Evolutionary conservation across 1,284 basidiomycete genomes (phyloP), one percentile per base, ranked within the genome.

Genomic region (Irpex rosettiformis): DNA sequence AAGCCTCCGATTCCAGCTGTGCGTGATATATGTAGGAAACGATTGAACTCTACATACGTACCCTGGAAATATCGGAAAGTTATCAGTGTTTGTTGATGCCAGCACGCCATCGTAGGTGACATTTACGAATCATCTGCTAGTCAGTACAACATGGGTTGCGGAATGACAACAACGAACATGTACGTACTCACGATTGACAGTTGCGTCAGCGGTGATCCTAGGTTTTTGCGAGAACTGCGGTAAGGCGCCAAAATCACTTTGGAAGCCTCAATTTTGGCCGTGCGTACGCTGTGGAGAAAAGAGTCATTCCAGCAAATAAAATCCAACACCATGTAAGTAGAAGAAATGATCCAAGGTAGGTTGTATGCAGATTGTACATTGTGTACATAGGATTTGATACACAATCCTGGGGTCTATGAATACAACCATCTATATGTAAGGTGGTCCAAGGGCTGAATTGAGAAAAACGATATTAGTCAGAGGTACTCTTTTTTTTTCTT

Each of bases 361-460:
- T n/a, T 47, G 43, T 47, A 18, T 47, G 21, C 21, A 7, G 21
- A 18, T 47, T n/a, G 43, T 18, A 47, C 21, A 22, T 47, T 6
- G 21, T 47, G 22, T 21, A 24, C 43, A 47, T 47, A 18, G 4
- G 21, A 51, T 8, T 2, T 51, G 48, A 51, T 51, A 51, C 27
- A 51, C 27, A 2, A 22, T 51, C 48, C 13, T 13, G 24, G 48
- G 48, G 21, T 43, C 22, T 27, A 40, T 22, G 4, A 55, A 28
- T 43, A 55, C 25, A 40, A n/a, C n/a, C 8, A 29, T 56, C 49
- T 56, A 69, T 28, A 67, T 63, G 60, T 69, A 69, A 24, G 68
- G 68, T 11, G 68, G 67, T 4, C 68, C 67, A 27, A 69, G 37
- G 16, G 63, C 68, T 69, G 37, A 33, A 51, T 40, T 22, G 40